phyloP scores from a whole-genome alignment of 176 grass and related monocot species.

The Cenchrus fungigraminus region DNA sequence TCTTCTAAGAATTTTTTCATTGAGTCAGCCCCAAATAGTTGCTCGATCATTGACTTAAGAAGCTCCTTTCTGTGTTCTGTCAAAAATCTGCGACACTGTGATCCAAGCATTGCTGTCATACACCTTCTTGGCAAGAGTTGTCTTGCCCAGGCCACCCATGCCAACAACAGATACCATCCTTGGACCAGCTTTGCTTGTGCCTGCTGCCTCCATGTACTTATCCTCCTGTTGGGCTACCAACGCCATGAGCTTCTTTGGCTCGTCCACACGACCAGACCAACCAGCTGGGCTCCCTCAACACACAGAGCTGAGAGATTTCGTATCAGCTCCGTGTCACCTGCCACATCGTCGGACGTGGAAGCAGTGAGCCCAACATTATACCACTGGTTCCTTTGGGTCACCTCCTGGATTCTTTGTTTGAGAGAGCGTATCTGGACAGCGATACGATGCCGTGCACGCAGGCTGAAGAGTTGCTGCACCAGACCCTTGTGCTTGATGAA shows the following conservation, averaged over 20 bases:
- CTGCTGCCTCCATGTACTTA: not conserved
- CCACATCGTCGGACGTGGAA: not conserved
- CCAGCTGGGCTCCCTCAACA: not conserved
- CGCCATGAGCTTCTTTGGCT: not conserved
- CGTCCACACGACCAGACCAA: not conserved
- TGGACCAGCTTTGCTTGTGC: not conserved
- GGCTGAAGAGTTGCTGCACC: not conserved
- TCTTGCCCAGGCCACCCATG: conserved; percentile 35
- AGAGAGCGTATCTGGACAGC: not conserved
- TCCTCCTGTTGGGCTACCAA: not conserved
- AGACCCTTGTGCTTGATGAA: not conserved
- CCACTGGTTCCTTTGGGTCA: not conserved
- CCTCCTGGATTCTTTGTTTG: not conserved
- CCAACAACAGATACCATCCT: conserved; percentile 27
- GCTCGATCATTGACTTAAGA: not conserved
- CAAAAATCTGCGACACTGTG: conserved; percentile 32
- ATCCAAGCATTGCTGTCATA: conserved; percentile 35
- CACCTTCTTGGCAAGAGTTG: conserved; percentile 12
- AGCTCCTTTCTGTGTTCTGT: not conserved
- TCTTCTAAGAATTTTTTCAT: too few relatives aligned
- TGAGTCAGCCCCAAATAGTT: not conserved
- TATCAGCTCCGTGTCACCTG: not conserved
- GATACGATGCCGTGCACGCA: not conserved
- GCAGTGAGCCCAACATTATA: not conserved
- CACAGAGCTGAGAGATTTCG: not conserved